Percentiles rank a stretch among this genome's conserved stretches.
These are phyloP conservation scores for Lenwebbia sp. DNA, from an alignment of 345 rosid species.

Conservation along the genomic window DNA sequence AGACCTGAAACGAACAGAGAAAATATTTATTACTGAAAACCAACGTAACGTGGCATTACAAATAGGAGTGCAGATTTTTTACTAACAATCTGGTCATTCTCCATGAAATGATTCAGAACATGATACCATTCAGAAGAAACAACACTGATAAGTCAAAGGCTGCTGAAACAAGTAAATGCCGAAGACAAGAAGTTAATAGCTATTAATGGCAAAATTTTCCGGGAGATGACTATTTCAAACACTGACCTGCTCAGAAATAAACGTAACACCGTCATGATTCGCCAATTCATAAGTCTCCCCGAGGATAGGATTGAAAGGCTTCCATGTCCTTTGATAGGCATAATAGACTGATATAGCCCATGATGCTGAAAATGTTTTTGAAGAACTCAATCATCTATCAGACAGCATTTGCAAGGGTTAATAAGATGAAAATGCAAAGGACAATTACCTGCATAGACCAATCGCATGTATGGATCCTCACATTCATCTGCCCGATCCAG, in stretches of 20 bases:
- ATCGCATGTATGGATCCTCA: constrained; percentile 82
- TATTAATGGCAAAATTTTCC: background rate
- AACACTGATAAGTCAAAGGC: background rate
- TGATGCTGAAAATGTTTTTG: constrained; percentile 41
- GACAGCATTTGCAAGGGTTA: background rate
- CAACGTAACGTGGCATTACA: background rate
- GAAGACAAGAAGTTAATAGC: background rate
- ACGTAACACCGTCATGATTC: constrained; percentile 69
- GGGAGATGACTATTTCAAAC: background rate
- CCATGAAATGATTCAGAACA: background rate
- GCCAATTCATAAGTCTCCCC: constrained; percentile 87
- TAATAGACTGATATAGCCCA: constrained; percentile 85
- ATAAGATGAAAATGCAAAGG: background rate
- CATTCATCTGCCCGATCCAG: constrained; percentile 83
- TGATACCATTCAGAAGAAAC: background rate
- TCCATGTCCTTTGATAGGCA: constrained; percentile 85
- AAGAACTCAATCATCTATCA: background rate
- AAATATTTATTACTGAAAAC: background rate
- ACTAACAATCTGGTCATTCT: background rate
- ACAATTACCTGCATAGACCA: constrained; percentile 65
- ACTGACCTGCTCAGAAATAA: constrained; percentile 79
- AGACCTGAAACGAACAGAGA: constrained; percentile 37
- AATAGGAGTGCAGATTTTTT: background rate
- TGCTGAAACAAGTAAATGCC: background rate
- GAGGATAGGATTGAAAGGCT: constrained; percentile 96